Percentiles rank a stretch among this genome's conserved stretches.
These are phyloP conservation scores for Pulveroboletus sp. DNA, from an alignment of 768 basidiomycete species.

Conservation along the genomic window DNA sequence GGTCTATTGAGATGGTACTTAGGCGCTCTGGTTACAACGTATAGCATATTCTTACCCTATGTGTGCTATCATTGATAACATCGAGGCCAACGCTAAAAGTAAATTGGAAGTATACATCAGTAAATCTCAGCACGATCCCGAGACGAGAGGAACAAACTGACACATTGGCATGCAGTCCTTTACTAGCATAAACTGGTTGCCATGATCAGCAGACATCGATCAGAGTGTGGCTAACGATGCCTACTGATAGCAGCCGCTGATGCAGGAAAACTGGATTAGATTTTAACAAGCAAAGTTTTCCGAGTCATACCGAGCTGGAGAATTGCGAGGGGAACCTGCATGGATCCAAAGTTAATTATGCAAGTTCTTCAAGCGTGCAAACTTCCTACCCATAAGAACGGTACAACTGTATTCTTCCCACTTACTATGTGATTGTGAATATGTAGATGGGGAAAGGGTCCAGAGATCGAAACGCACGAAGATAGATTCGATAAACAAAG, in stretches of 20 bases:
- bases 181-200: background rate
- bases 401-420: background rate
- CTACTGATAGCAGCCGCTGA: background rate
- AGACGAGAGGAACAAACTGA: background rate
- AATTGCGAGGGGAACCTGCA: too few relatives aligned
- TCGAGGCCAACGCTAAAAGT: background rate
- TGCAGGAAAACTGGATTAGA: too few relatives aligned
- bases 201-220: background rate
- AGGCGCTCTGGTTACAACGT: background rate
- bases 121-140: too few relatives aligned
- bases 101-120: background rate
- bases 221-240: background rate
- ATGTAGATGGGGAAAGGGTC: background rate
- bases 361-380: too few relatives aligned
- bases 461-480: background rate
- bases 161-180: background rate
- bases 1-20: background rate
- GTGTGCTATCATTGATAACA: background rate
- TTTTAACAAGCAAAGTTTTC: too few relatives aligned
- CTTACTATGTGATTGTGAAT: background rate
- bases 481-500: conserved; percentile 14
- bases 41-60: background rate
- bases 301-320: too few relatives aligned
- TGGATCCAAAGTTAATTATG: too few relatives aligned
- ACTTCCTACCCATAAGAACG: background rate